Conservation (phyloP, 768 basidiomycete genomes). For the Phlebiopsis flavidoalba region DNA sequence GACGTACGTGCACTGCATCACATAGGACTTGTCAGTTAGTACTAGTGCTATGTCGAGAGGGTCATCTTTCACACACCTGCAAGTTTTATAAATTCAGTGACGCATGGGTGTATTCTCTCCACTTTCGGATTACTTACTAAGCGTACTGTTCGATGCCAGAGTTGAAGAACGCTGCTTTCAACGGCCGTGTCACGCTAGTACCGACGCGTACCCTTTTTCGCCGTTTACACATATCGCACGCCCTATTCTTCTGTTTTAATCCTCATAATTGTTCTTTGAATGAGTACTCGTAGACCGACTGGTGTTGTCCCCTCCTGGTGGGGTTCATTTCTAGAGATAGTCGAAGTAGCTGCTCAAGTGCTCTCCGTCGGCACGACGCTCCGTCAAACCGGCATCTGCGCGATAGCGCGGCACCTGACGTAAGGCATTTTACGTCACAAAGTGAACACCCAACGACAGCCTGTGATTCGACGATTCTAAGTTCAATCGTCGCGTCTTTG, state of each 20-base stretch:
- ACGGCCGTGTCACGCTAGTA: not conserved
- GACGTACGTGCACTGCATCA: conserved; percentile 52
- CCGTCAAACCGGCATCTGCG: too few relatives aligned
- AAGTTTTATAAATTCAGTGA: not conserved
- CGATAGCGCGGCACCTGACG: too few relatives aligned
- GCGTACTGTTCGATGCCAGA: conserved; percentile 1
- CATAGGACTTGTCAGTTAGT: conserved; percentile 46
- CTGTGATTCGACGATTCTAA: too few relatives aligned
- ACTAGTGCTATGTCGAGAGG: conserved; percentile 34
- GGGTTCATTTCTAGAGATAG: too few relatives aligned
- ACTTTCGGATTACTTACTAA: conserved; percentile 5
- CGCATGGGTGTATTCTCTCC: not conserved
- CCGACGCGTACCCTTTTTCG: conserved; percentile 7
- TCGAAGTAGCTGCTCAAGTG: too few relatives aligned
- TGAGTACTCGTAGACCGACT: too few relatives aligned
- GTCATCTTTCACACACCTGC: conserved; percentile 10
- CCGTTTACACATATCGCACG: conserved; percentile 14
- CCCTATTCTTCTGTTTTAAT: conserved; percentile 3
- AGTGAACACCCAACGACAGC: too few relatives aligned
- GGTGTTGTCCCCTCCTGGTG: too few relatives aligned
- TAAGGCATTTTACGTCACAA: too few relatives aligned
- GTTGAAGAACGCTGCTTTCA: not conserved
- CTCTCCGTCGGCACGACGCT: too few relatives aligned
- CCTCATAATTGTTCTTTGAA: too few relatives aligned
- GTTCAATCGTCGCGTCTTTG: too few relatives aligned